phyloP scores from a whole-genome alignment of 163 green algal species.

The Scenedesmus sp. region DNA sequence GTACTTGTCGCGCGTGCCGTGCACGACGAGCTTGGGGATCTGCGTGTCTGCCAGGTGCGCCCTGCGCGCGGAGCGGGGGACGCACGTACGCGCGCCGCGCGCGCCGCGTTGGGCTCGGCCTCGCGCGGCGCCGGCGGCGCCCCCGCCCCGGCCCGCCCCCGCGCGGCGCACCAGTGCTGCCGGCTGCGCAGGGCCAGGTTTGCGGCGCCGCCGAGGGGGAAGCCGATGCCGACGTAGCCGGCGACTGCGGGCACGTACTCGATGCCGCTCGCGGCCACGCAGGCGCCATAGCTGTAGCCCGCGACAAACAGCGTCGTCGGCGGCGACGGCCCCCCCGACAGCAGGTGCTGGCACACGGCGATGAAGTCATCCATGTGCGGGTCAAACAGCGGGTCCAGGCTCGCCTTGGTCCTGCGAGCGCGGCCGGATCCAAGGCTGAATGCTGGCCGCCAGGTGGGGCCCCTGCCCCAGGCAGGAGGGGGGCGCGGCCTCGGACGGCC shows the following conservation, averaged over 20 bases:
- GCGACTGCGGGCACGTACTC: constrained; percentile 35
- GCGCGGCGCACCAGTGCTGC: neutral
- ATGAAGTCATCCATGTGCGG: constrained; percentile 23
- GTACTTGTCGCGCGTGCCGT: constrained; percentile 39
- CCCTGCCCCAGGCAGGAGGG: no score
- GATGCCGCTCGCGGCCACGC: constrained; percentile 19
- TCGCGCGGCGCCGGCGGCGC: no score
- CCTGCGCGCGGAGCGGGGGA: no score
- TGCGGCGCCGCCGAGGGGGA: constrained; percentile 27
- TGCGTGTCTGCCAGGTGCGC: constrained; percentile 1
- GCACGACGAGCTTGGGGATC: constrained; percentile 40
- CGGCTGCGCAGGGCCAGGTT: neutral
- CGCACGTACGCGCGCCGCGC: no score
- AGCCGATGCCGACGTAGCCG: constrained; percentile 43
- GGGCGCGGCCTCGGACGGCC: no score
- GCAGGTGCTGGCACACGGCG: constrained; percentile 8
- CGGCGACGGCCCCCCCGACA: neutral
- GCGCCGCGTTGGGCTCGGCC: no score
- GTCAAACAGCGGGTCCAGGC: no score
- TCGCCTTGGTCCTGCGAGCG: no score
- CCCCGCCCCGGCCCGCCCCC: no score
- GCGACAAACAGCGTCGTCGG: constrained; percentile 18
- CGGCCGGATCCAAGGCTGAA: no score
- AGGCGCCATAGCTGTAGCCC: constrained; percentile 44
- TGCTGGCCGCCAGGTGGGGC: no score